Percentiles rank a stretch among this genome's conserved stretches.
These are phyloP conservation scores for Claviceps pusilla DNA, from an alignment of 2,329 filamentous ascomycete genomes.

Conservation along the genomic window DNA sequence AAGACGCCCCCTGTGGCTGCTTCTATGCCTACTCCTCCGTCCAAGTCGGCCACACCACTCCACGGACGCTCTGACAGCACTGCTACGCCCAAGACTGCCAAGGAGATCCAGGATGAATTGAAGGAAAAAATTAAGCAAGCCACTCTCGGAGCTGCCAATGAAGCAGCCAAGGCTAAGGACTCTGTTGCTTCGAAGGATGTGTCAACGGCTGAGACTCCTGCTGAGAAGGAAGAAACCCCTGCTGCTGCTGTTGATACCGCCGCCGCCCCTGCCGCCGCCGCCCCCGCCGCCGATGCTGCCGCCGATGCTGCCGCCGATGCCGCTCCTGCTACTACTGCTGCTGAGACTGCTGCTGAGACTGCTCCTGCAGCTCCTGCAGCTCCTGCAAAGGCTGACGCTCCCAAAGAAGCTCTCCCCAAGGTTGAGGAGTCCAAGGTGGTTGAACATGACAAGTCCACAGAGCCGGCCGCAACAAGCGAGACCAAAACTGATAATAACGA, in stretches of 20 bases:
- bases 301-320: no score
- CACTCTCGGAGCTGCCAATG: slow-evolving; percentile 21
- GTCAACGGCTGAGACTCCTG: slow-evolving; percentile 17
- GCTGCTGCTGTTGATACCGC: not conserved
- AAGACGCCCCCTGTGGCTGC: slow-evolving; percentile 58
- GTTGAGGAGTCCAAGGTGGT: not conserved
- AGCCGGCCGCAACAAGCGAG: slow-evolving; percentile 16
- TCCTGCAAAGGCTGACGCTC: not conserved
- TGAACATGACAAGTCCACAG: slow-evolving; percentile 11
- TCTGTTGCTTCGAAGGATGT: slow-evolving; percentile 15
- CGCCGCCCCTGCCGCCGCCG: not conserved
- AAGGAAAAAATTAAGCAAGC: slow-evolving; percentile 62
- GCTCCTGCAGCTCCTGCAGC: no score
- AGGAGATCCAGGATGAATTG: slow-evolving; percentile 73
- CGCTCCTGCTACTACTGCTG: no score
- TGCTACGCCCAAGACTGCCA: slow-evolving; percentile 52
- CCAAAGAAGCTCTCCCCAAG: not conserved
- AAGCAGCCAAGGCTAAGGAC: slow-evolving; percentile 16
- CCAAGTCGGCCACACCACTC: slow-evolving; percentile 53
- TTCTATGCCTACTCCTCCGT: slow-evolving; percentile 65
- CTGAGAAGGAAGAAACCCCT: slow-evolving; percentile 6
- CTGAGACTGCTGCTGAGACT: no score
- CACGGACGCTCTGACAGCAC: slow-evolving; percentile 59
- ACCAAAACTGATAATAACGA: slow-evolving; percentile 17
- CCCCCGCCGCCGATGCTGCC: not conserved